phyloP scores from a whole-genome alignment of 2,329 filamentous ascomycete genomes.

The Colletotrichum graminicola region DNA sequence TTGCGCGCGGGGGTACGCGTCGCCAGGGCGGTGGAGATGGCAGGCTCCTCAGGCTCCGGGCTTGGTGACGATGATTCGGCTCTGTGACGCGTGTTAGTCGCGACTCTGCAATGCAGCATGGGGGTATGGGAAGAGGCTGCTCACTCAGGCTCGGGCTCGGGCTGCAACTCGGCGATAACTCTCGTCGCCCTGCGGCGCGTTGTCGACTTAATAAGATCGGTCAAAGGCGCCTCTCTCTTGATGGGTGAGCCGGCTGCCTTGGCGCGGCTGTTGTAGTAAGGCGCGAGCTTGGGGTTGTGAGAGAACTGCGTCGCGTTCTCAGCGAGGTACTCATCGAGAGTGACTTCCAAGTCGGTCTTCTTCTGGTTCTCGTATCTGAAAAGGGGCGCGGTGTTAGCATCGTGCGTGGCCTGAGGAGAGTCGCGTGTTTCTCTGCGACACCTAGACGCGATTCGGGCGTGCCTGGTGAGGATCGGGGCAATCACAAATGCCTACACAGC shows the following conservation, averaged over 20 bases:
- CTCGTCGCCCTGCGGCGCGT: constrained; percentile 61
- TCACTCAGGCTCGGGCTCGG: constrained; percentile 56
- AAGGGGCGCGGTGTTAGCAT: constrained; percentile 30
- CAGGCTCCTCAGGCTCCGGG: constrained; percentile 44
- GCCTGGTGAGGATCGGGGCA: constrained; percentile 38
- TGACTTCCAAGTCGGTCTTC: constrained; percentile 83
- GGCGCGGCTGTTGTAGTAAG: constrained; percentile 81
- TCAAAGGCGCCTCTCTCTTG: constrained; percentile 64
- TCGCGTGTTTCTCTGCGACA: constrained; percentile 37
- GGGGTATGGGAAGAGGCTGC: constrained; percentile 44
- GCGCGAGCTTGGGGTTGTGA: constrained; percentile 73
- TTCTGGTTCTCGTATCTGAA: constrained; percentile 76
- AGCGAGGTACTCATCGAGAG: constrained; percentile 79
- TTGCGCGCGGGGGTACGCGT: constrained; percentile 63
- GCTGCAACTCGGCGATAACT: constrained; percentile 57
- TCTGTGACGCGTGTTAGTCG: constrained; percentile 36
- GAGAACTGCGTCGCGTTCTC: constrained; percentile 75
- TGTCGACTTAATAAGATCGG: constrained; percentile 57
- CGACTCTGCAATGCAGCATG: constrained; percentile 4
- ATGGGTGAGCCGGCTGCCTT: constrained; percentile 71
- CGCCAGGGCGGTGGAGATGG: constrained; percentile 59
- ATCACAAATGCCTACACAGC: constrained; percentile 21
- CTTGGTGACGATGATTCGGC: constrained; percentile 42
- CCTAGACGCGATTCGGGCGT: constrained; percentile 41
- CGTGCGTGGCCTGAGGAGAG: constrained; percentile 40